Evolutionary conservation across 1,139 yeast species (phyloP).

Genomic region (Debaryomycetaceae sp.): DNA sequence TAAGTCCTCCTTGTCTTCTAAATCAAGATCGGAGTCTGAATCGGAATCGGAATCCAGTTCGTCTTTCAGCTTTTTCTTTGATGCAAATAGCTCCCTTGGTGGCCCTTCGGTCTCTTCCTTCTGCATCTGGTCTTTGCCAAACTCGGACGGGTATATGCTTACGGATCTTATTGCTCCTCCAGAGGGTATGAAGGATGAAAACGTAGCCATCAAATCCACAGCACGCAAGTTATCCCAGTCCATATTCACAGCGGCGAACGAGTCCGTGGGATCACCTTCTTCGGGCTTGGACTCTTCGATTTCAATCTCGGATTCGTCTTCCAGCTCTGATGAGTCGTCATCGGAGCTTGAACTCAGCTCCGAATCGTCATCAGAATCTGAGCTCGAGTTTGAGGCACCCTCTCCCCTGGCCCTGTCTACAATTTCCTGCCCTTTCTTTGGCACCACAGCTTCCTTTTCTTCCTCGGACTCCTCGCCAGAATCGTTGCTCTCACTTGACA

Average conservation of each 20-base stretch:
- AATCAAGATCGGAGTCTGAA: slow-evolving; percentile 46
- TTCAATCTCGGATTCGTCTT: slow-evolving; percentile 52
- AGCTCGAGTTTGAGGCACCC: slow-evolving; percentile 29
- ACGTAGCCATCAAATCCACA: slow-evolving; percentile 85
- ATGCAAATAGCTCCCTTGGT: slow-evolving; percentile 73
- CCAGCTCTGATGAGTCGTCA: slow-evolving; percentile 20
- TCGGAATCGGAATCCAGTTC: slow-evolving; percentile 42
- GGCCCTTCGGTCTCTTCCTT: slow-evolving; percentile 93
- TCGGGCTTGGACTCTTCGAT: slow-evolving; percentile 61
- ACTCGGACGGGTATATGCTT: slow-evolving; percentile 84
- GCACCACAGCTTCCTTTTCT: slow-evolving; percentile 14
- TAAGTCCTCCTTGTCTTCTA: slow-evolving; percentile 39
- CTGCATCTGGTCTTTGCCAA: slow-evolving; percentile 89
- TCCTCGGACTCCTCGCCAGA: slow-evolving; percentile 14
- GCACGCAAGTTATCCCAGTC: slow-evolving; percentile 96
- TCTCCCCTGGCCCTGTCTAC: slow-evolving; percentile 69
- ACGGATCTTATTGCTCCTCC: slow-evolving; percentile 71
- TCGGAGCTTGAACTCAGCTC: slow-evolving; percentile 23
- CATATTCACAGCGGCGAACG: slow-evolving; percentile 90
- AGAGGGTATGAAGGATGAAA: slow-evolving; percentile 79
- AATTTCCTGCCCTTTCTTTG: slow-evolving; percentile 10
- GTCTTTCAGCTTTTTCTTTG: slow-evolving; percentile 24
- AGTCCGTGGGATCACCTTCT: slow-evolving; percentile 77
- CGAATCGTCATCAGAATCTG: slow-evolving; percentile 28
- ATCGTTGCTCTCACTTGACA: background rate